These are phyloP conservation scores for Gossypium rotundifolium DNA, from an alignment of 345 rosid species.

Conservation along the genomic window DNA sequence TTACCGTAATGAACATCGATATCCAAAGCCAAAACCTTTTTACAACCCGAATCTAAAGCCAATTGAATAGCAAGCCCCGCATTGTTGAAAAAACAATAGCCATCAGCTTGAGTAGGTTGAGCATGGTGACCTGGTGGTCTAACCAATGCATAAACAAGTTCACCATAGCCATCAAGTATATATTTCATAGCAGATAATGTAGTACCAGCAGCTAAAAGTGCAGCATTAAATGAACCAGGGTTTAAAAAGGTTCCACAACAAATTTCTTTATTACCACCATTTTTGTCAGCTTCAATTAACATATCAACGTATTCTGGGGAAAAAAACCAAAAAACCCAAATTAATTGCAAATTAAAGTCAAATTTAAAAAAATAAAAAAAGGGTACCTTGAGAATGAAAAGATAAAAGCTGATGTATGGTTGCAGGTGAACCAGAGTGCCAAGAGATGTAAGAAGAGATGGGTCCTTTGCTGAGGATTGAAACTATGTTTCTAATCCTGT, in stretches of 20 bases:
- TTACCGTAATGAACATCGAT: constrained; percentile 91
- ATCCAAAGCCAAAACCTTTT: constrained; percentile 57
- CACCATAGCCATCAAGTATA: constrained; percentile 54
- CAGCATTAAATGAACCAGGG: constrained; percentile 68
- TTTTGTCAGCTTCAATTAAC: constrained; percentile 48
- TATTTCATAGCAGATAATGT: constrained; percentile 72
- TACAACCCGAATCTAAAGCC: constrained; percentile 54
- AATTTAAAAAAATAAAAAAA: not conserved
- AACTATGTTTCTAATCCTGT: constrained; percentile 73
- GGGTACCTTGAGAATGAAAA: constrained; percentile 61
- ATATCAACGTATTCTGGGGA: constrained; percentile 54
- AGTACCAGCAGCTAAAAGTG: constrained; percentile 81
- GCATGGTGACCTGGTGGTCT: constrained; percentile 98
- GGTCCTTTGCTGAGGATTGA: constrained; percentile 80
- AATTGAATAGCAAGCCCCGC: constrained; percentile 66
- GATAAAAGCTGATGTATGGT: constrained; percentile 48
- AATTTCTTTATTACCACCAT: constrained; percentile 46
- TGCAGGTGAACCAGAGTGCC: constrained; percentile 61
- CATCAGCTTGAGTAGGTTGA: constrained; percentile 83
- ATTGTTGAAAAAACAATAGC: constrained; percentile 86
- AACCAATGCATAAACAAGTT: constrained; percentile 62
- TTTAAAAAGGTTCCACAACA: constrained; percentile 66
- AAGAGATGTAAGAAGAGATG: constrained; percentile 58
- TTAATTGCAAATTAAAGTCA: not conserved
- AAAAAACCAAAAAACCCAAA: not conserved